Conservation (phyloP, 1,284 basidiomycete species). For the Naganishia albida region DNA sequence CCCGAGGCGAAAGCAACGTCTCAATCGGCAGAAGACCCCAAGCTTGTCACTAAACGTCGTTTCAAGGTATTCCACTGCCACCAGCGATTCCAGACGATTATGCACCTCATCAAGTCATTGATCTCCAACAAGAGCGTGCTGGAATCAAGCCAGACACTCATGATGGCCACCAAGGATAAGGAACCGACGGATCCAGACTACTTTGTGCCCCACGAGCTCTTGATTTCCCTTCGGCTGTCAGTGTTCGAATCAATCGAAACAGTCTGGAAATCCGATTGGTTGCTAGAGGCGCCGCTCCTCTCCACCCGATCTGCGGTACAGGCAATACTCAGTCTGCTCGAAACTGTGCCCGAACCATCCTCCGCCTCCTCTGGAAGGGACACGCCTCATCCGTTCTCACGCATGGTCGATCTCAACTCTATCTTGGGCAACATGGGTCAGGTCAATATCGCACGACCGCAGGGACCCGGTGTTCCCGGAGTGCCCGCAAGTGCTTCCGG, state of each 20-base stretch:
- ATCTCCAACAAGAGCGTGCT: constrained; percentile 76
- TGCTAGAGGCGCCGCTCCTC: constrained; percentile 69
- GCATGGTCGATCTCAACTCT: constrained; percentile 23
- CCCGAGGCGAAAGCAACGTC: constrained; percentile 55
- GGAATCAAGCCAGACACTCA: constrained; percentile 81
- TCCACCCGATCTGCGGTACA: constrained; percentile 74
- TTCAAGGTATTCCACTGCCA: constrained; percentile 21
- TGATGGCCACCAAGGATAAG: constrained; percentile 59
- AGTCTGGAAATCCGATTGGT: constrained; percentile 84
- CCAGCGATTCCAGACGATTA: constrained; percentile 70
- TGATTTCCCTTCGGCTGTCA: constrained; percentile 75
- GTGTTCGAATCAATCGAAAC: constrained; percentile 68
- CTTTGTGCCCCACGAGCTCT: constrained; percentile 82
- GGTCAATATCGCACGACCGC: constrained; percentile 8
- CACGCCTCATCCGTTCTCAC: constrained; percentile 38
- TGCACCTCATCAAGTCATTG: constrained; percentile 75
- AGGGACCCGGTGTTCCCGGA: background rate
- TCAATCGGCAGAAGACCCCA: constrained; percentile 15
- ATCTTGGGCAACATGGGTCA: constrained; percentile 6
- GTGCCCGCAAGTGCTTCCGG: constrained; percentile 7
- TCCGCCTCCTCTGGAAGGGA: constrained; percentile 36
- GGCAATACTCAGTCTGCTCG: constrained; percentile 76
- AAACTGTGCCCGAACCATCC: constrained; percentile 69
- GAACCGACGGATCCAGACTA: constrained; percentile 69
- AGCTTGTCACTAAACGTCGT: background rate